Evolutionary conservation across 108 stramenopile species (phyloP).

Genomic region (Pelagomonas calceolata): DNA sequence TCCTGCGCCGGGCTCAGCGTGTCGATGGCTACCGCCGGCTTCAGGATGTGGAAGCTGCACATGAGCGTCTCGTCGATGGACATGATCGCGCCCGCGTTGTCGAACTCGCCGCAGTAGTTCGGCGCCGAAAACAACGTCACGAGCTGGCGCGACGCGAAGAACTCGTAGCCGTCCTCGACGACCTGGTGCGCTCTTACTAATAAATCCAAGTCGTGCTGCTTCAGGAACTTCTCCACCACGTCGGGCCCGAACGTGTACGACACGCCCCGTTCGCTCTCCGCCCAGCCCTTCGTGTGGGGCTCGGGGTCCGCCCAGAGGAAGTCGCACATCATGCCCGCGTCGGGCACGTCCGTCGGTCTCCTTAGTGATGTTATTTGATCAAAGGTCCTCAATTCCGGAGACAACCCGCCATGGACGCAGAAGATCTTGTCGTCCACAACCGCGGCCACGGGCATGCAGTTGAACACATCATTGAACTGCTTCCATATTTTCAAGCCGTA

Average conservation of each 20-base stretch:
- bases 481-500: constrained; percentile 98
- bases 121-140: constrained; percentile 94
- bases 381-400: constrained; percentile 87
- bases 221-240: constrained; percentile 92
- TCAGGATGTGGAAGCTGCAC: constrained; percentile 91
- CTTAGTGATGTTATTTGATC: constrained; percentile 92
- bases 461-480: constrained; percentile 98
- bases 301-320: constrained; percentile 99
- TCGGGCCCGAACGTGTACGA: constrained; percentile 98
- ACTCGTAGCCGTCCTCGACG: constrained; percentile 99
- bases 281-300: constrained; percentile 92
- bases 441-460: constrained; percentile 94
- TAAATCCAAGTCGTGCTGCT: constrained; percentile 92
- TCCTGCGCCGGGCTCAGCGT: no score
- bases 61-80: constrained; percentile 89
- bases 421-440: constrained; percentile 99
- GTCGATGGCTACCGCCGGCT: constrained; percentile 31
- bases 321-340: constrained; percentile 96
- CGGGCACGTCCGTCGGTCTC: constrained; percentile 93
- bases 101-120: constrained; percentile 98
- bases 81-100: constrained; percentile 98
- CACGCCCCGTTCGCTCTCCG: constrained; percentile 98
- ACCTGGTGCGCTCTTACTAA: constrained; percentile 98
- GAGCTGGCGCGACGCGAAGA: constrained; percentile 87
- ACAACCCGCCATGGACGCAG: constrained; percentile 97